These are phyloP conservation scores for Trichoderma sp. DNA, from an alignment of 2,329 filamentous ascomycete genomes.

Conservation along the genomic window DNA sequence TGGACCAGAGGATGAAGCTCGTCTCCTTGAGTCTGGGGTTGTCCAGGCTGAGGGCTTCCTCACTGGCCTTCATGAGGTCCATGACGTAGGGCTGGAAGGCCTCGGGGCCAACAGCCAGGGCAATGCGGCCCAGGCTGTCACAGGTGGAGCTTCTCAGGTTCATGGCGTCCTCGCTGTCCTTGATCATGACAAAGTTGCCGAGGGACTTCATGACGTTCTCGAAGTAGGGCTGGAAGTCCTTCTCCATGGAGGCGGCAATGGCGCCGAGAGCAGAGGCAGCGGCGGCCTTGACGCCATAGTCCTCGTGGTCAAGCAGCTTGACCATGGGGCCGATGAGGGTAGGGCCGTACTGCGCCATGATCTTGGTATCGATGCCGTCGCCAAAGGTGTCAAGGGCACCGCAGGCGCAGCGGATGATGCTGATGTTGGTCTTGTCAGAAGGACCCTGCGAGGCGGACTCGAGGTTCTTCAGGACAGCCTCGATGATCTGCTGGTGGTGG, in stretches of 20 bases:
- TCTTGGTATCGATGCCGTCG: conserved; percentile 75
- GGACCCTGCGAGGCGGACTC: conserved; percentile 73
- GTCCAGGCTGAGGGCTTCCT: conserved; percentile 85
- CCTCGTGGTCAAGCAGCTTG: conserved; percentile 78
- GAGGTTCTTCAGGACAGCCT: conserved; percentile 83
- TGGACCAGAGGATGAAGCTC: conserved; percentile 96
- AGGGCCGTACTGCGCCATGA: conserved; percentile 79
- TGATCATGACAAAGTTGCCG: conserved; percentile 79
- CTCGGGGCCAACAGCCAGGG: conserved; percentile 80
- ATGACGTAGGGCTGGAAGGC: conserved; percentile 89
- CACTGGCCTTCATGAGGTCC: conserved; percentile 87
- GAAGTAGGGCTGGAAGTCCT: conserved; percentile 88
- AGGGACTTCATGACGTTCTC: conserved; percentile 87
- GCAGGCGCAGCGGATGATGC: conserved; percentile 87
- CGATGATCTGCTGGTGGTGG: conserved; percentile 82
- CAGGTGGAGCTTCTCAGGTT: conserved; percentile 87
- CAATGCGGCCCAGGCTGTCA: conserved; percentile 92
- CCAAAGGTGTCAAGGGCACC: conserved; percentile 90
- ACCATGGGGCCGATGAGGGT: conserved; percentile 85
- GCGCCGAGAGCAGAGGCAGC: conserved; percentile 89
- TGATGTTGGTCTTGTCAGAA: conserved; percentile 72
- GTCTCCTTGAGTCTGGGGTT: conserved; percentile 92
- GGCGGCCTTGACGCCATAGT: conserved; percentile 86
- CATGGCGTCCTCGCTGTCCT: conserved; percentile 86
- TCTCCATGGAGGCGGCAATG: conserved; percentile 81